Percentiles rank a stretch among this genome's conserved stretches.
phyloP scores from a whole-genome alignment of 225 moss, liverwort and hornwort genomes.

The Physcomitrellopsis africana region DNA sequence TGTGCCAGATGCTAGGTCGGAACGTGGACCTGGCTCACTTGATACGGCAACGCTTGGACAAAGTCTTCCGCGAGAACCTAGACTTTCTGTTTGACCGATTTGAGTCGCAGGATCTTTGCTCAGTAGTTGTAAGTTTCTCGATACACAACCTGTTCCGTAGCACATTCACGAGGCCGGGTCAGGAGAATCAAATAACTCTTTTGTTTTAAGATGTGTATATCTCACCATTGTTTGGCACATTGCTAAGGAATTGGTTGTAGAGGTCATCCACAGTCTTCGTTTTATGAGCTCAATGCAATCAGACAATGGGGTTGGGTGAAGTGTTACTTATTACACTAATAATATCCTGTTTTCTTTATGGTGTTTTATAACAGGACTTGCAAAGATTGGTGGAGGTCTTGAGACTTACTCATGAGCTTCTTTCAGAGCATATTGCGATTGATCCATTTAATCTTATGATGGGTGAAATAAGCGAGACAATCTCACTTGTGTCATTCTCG shows the following conservation, averaged over 20 bases:
- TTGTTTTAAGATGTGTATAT: constrained; percentile 5
- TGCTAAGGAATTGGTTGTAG: not conserved
- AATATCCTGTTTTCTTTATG: not conserved
- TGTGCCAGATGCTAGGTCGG: constrained; percentile 83
- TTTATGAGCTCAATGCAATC: constrained; percentile 17
- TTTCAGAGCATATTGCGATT: constrained; percentile 78
- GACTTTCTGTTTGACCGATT: constrained; percentile 89
- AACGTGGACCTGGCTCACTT: constrained; percentile 82
- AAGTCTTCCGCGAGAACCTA: constrained; percentile 84
- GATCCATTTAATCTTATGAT: constrained; percentile 88
- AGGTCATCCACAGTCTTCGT: constrained; percentile 8
- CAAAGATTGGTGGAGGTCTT: constrained; percentile 60
- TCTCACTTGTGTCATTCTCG: constrained; percentile 93
- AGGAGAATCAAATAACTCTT: not conserved
- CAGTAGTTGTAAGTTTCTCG: constrained; percentile 76
- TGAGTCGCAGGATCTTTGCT: constrained; percentile 91
- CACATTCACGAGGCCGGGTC: not conserved
- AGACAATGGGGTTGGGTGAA: not conserved
- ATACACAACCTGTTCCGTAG: not conserved
- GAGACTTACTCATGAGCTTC: constrained; percentile 78
- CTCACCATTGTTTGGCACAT: constrained; percentile 3
- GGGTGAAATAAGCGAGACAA: constrained; percentile 88
- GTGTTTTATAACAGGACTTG: constrained; percentile 46
- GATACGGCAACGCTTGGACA: constrained; percentile 87
- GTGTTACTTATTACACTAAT: constrained; percentile 1